phyloP scores from a whole-genome alignment of 108 stramenopile genomes.

The Skeletonema marinoi region DNA sequence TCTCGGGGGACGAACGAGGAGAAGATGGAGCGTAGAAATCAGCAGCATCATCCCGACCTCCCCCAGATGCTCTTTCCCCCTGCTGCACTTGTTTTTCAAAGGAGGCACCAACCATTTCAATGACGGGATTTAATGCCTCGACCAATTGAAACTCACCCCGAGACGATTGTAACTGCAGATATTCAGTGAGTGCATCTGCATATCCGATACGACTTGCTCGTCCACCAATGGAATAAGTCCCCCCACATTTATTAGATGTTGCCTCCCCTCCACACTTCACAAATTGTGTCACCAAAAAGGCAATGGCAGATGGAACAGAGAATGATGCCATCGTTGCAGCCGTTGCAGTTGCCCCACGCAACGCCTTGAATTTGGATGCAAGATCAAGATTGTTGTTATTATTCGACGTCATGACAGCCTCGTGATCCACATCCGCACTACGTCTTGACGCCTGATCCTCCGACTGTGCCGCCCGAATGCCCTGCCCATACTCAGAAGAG shows the following conservation, averaged over 20 bases:
- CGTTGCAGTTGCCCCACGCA: slow-evolving; percentile 40
- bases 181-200: slow-evolving; percentile 50
- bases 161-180: slow-evolving; percentile 56
- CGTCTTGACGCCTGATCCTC: slow-evolving; percentile 44
- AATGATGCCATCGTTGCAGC: slow-evolving; percentile 44
- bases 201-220: slow-evolving; percentile 79
- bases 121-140: slow-evolving; percentile 52
- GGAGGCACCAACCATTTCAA: slow-evolving; percentile 74
- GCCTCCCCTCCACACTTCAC: slow-evolving; percentile 82
- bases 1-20: slow-evolving; percentile 38
- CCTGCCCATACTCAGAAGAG: slow-evolving; percentile 56
- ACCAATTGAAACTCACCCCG: slow-evolving; percentile 46
- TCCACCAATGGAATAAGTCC: slow-evolving; percentile 74
- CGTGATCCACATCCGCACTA: slow-evolving; percentile 46
- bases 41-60: slow-evolving; percentile 1
- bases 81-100: slow-evolving; percentile 67
- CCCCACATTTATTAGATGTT: slow-evolving; percentile 62
- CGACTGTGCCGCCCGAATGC: slow-evolving; percentile 36
- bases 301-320: slow-evolving; percentile 53
- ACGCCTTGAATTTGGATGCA: slow-evolving; percentile 53
- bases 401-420: slow-evolving; percentile 12
- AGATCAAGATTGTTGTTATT: slow-evolving; percentile 30
- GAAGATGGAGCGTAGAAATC: slow-evolving; percentile 39
- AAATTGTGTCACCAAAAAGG: slow-evolving; percentile 68
- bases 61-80: slow-evolving; percentile 7